Percentiles rank a stretch among this genome's conserved stretches.
These are phyloP conservation scores for Salicornia ramosissima DNA, from an alignment of 148 eudicot genomes.

Conservation along the genomic window DNA sequence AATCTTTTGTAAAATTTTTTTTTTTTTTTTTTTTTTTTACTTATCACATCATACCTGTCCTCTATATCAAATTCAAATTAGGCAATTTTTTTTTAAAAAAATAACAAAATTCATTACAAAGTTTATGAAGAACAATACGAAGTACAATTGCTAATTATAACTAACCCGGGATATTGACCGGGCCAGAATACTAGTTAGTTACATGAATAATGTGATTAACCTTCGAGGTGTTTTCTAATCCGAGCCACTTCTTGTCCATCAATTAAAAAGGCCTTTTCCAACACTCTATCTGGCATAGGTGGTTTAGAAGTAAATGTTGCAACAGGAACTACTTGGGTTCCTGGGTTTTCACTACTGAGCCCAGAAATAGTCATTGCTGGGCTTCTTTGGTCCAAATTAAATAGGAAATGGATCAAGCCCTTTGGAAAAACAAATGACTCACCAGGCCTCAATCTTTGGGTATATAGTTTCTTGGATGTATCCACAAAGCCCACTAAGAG, in stretches of 20 bases:
- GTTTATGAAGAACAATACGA: no score
- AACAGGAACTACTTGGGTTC: conserved; percentile 48
- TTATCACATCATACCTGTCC: no score
- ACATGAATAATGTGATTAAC: conserved; percentile 21
- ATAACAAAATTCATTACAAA: no score
- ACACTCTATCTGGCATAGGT: conserved; percentile 46
- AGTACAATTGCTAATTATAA: no score
- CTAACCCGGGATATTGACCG: no score
- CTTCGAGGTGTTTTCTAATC: conserved; percentile 58
- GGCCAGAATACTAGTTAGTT: background rate
- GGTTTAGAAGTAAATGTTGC: conserved; percentile 50
- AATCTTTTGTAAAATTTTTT: no score
- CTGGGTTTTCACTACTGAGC: conserved; percentile 67
- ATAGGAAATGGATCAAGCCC: conserved; percentile 67
- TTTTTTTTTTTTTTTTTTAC: no score
- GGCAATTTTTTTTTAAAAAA: no score
- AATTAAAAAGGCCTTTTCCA: conserved; percentile 53
- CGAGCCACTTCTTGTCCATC: conserved; percentile 51
- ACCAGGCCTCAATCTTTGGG: conserved; percentile 52
- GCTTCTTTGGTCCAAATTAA: conserved; percentile 34
- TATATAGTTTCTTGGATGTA: conserved; percentile 44
- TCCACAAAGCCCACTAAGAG: conserved; percentile 75
- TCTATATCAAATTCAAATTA: no score
- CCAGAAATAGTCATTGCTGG: conserved; percentile 58
- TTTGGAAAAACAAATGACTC: conserved; percentile 81